Evolutionary conservation across 768 basidiomycete species (phyloP), one percentile per base, ranked within the genome.

Genomic region (Tricholoma matsutake): DNA sequence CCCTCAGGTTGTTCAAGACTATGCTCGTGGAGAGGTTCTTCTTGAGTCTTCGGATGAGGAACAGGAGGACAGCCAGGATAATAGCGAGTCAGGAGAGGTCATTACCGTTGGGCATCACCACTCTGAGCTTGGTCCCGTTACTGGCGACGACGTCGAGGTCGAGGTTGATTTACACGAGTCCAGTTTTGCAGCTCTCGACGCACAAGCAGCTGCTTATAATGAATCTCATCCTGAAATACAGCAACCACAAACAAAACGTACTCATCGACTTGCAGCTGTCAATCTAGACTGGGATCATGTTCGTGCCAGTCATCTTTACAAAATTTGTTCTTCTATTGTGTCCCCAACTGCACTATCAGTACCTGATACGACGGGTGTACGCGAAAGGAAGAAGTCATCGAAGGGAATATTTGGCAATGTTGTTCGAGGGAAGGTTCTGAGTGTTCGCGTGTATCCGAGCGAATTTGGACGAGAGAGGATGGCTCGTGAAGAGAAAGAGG

Each of bases 251-350:
- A 79, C 76, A 8, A 73, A 78, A 9, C 72, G 78, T 9, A 94
- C 94, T 2, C 81, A 77, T 58, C 82, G 96, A 22, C 71, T 99
- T 6, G 97, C 96, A 0, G 83, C 90, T 49, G 96, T 98, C 64
- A 98, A 98, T 72, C 83, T 98, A 56, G 97, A 99, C 75, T 99
- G 97, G 97, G 97, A 98, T 72, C 85, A 98, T 74, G 86, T 98
- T 55, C 89, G 90, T 58, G 94, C 96, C 0, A 77, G 77, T 18
- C 95, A 98, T 71, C 78, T 99, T 11, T 97, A 87, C 83, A 94
- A 92, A 75, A 92, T 98, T 35, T 93, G 92, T 75, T 86, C 92
- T 16, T 98, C 96, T 2, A 83, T 95, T 43, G 81, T 96, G 5
- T 88, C 91, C 6, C 73, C 84, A 13, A 75, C 81, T 10, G 82